Base-by-base conservation (phyloP, 1,284 basidiomycete genomes). In the Erythrobasidium hasegawianum region DNA sequence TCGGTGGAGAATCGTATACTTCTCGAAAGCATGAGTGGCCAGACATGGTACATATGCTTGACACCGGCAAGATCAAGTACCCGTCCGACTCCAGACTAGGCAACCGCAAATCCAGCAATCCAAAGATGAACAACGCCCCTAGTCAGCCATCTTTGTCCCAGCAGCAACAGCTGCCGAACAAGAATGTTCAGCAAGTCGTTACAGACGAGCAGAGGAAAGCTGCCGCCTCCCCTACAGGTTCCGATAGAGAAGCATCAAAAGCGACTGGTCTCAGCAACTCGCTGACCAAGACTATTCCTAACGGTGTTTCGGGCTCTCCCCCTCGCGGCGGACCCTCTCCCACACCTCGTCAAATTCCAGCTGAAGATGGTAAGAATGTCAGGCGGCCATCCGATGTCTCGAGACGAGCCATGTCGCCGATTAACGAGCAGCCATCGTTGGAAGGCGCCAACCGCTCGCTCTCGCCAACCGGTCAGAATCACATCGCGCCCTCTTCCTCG, bases 31-130 rank as follows among this genome's bases (percentile, higher is more conserved):
- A 50, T 22, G 68, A 68, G 13, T 84, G 96, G 68, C 86, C 89
- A 13, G 83, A 83, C 20, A 77, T 89, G 57, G 83, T 97, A 38
- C 90, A 97, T 76, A 86, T 97, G 57, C 82, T 97, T 69, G 94
- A 97, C 78, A 95, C 93, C 3, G 90, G 87, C 65, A 82, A 97
- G 75, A 97, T 97, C 81, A 95, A 95, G 79, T 97, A 97, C 76
- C 94, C 94, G 0, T 80, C 85, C 26, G 84, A 80, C 70, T 77
- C 80, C 76, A 80, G n/a, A 69, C 45, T 64, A 22, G 39, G 64
- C 22, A 71, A 69, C 45, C 75, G 76, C 49, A 75, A 76, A 40
- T 64, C 73, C 7, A 71, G 74, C 10, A 70, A 73, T 24, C 71
- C 75, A 11, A 73, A 72, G 49, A 60, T 71, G 20, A 43, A 60